Evolutionary conservation across 371 early-diverging fungal species (phyloP).

Genomic region (Syncephalis plumigaleata): DNA sequence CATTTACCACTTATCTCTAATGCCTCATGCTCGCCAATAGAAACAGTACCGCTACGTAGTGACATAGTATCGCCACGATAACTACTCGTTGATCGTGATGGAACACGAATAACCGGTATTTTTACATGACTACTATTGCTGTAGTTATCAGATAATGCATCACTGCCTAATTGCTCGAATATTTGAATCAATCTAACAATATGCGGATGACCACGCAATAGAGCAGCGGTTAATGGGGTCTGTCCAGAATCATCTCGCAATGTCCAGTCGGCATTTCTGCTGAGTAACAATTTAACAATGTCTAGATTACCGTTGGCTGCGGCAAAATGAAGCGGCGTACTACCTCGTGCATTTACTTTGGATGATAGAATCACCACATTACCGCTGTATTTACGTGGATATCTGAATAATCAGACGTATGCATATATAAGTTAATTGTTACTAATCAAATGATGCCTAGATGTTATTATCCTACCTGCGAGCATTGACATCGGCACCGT

Average conservation of each 20-base stretch:
- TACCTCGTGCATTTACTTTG: slow-evolving; percentile 31
- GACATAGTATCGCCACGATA: too few relatives aligned
- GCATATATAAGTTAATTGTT: not conserved
- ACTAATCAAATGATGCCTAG: not conserved
- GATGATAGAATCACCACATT: slow-evolving; percentile 8
- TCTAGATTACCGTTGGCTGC: slow-evolving; percentile 44
- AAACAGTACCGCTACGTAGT: too few relatives aligned
- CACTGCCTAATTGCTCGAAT: not conserved
- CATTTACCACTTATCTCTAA: too few relatives aligned
- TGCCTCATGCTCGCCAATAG: too few relatives aligned
- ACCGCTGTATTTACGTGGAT: slow-evolving; percentile 12
- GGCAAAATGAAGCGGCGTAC: slow-evolving; percentile 57
- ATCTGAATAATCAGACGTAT: slow-evolving; percentile 1
- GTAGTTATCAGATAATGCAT: not conserved
- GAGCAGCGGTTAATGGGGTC: slow-evolving; percentile 33
- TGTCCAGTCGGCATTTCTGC: slow-evolving; percentile 34
- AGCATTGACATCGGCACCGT: slow-evolving; percentile 53
- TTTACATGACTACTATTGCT: not conserved
- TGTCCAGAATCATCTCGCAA: slow-evolving; percentile 47
- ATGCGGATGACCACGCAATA: slow-evolving; percentile 31
- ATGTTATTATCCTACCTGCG: slow-evolving; percentile 20
- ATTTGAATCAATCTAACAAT: slow-evolving; percentile 20
- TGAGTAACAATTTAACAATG: slow-evolving; percentile 35
- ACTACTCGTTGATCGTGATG: too few relatives aligned
- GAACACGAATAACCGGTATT: not conserved